phyloP scores from a whole-genome alignment of 352 stramenopile genomes.

The Globisporangium alternatum region DNA sequence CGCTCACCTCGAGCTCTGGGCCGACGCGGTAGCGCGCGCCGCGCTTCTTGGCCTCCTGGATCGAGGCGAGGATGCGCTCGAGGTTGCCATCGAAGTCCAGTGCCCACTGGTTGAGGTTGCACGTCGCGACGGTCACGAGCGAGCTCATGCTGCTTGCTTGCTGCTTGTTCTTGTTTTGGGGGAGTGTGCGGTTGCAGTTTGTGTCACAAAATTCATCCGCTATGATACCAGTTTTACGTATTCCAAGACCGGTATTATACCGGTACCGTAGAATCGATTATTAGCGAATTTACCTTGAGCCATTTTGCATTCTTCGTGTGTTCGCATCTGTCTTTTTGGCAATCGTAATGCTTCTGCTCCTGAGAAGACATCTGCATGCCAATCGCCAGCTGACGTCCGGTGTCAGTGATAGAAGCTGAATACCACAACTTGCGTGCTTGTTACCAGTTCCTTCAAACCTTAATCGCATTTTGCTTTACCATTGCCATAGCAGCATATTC shows the following conservation, averaged over 20 bases:
- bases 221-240: neutral
- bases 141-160: conserved; percentile 48
- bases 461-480: too few relatives aligned
- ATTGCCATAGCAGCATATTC: too few relatives aligned
- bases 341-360: neutral
- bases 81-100: conserved; percentile 99
- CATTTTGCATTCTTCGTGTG: neutral
- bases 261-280: neutral
- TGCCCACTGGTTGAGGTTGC: conserved; percentile 99
- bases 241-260: neutral
- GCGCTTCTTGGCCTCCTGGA: conserved; percentile 78
- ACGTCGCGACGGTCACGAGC: conserved; percentile 95
- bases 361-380: too few relatives aligned
- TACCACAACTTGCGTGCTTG: too few relatives aligned
- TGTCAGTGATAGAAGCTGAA: too few relatives aligned
- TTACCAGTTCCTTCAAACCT: too few relatives aligned
- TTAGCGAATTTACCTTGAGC: neutral
- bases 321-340: neutral
- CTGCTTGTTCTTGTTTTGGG: neutral
- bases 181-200: neutral
- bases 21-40: conserved; percentile 94
- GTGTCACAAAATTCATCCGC: neutral
- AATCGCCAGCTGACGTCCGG: too few relatives aligned
- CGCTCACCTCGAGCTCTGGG: conserved; percentile 97
- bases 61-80: conserved; percentile 88